Percentiles rank a stretch among this genome's conserved stretches.
These are phyloP conservation scores for Auriculariales sp. DNA, from an alignment of 768 basidiomycete species.

Conservation along the genomic window DNA sequence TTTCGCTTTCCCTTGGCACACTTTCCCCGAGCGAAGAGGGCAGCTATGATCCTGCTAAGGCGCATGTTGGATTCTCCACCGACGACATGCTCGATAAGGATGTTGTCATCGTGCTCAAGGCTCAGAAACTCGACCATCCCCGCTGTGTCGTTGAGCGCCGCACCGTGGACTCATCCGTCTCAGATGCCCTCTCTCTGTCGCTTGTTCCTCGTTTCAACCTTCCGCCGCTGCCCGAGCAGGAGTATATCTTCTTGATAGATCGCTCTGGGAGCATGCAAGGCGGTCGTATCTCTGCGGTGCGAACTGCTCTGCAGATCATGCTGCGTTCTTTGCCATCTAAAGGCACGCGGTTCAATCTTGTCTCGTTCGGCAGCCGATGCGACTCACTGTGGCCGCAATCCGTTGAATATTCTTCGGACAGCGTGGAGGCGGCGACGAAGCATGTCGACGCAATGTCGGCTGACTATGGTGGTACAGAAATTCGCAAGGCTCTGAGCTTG, in stretches of 20 bases:
- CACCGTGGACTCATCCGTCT: background rate
- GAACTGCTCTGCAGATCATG: constrained; percentile 17
- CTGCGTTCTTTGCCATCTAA: constrained; percentile 22
- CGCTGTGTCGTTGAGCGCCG: constrained; percentile 37
- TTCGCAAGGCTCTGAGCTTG: constrained; percentile 23
- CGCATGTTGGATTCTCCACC: constrained; percentile 15
- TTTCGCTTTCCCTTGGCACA: constrained; percentile 9
- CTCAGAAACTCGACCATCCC: constrained; percentile 35
- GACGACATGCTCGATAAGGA: constrained; percentile 26
- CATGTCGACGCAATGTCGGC: constrained; percentile 28
- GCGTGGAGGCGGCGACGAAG: constrained; percentile 11
- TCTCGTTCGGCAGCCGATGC: constrained; percentile 29
- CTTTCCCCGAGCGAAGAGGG: constrained; percentile 26
- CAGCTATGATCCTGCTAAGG: constrained; percentile 2
- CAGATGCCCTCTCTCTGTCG: constrained; percentile 27
- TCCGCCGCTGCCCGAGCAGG: constrained; percentile 28
- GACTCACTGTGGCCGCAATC: constrained; percentile 23
- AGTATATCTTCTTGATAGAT: constrained; percentile 49
- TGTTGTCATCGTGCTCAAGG: constrained; percentile 35
- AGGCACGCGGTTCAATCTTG: constrained; percentile 37
- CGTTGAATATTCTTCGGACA: constrained; percentile 3
- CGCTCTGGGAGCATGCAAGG: constrained; percentile 39
- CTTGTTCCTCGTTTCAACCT: constrained; percentile 37
- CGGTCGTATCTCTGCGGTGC: background rate
- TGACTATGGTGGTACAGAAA: constrained; percentile 37